These are phyloP conservation scores for Linderniella brevidens DNA, from an alignment of 257 asterid species.

Conservation along the genomic window DNA sequence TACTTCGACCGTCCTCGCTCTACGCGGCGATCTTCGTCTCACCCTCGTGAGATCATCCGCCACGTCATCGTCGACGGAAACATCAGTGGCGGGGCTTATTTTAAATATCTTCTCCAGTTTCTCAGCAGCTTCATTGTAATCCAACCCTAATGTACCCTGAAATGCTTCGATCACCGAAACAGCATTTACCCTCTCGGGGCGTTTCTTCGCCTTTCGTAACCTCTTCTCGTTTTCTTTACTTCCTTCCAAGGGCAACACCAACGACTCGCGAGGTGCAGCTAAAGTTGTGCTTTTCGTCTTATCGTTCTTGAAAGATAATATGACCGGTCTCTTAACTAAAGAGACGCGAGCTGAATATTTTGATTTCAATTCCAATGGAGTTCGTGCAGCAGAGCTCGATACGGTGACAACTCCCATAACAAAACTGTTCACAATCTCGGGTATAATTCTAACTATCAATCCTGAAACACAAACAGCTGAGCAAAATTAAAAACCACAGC, in stretches of 20 bases:
- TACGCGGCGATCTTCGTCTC: constrained; percentile 19
- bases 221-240: constrained; percentile 31
- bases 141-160: constrained; percentile 27
- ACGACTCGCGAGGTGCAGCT: constrained; percentile 26
- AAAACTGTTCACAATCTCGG: constrained; percentile 1
- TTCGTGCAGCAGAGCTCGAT: constrained; percentile 20
- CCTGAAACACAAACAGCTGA: constrained; percentile 1
- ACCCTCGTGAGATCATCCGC: constrained; percentile 19
- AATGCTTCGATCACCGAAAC: constrained; percentile 24
- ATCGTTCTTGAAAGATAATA: constrained; percentile 35
- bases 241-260: constrained; percentile 29
- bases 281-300: constrained; percentile 26
- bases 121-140: constrained; percentile 65
- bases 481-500: constrained; percentile 2
- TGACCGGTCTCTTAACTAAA: constrained; percentile 22
- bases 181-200: constrained; percentile 28
- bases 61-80: constrained; percentile 18
- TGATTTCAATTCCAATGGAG: constrained; percentile 17
- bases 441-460: no score
- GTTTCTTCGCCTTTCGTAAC: constrained; percentile 20
- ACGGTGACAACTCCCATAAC: constrained; percentile 28
- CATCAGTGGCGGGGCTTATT: constrained; percentile 24
- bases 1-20: constrained; percentile 8
- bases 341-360: constrained; percentile 19
- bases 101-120: constrained; percentile 45